A percentile compares a stretch with the other conserved stretches of the same genome.
Evolutionary conservation across 495 filamentous ascomycete genomes (phyloP).

Genomic region (Viridothelium virens): DNA sequence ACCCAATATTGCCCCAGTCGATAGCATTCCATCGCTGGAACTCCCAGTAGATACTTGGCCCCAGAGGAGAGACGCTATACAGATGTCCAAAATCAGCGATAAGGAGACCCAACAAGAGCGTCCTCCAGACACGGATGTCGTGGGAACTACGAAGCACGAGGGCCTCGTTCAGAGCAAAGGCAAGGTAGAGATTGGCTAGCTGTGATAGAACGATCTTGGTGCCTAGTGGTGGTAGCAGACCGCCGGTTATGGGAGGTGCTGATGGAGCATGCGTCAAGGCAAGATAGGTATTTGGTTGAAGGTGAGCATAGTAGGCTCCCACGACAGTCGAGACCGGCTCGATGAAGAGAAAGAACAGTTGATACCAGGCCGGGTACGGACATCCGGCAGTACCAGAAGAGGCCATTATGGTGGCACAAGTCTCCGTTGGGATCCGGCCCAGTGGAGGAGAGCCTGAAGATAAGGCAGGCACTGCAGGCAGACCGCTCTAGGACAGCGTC

Average conservation of each 20-base stretch:
- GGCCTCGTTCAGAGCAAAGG: slow-evolving; percentile 63
- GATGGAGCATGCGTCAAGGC: slow-evolving; percentile 45
- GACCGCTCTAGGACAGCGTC: neutral
- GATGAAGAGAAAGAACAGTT: slow-evolving; percentile 56
- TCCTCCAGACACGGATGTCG: slow-evolving; percentile 57
- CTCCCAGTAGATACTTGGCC: slow-evolving; percentile 49
- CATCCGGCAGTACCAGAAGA: neutral
- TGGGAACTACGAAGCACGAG: slow-evolving; percentile 55
- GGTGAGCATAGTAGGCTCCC: slow-evolving; percentile 57
- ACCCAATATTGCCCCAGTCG: slow-evolving; percentile 43
- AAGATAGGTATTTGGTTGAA: slow-evolving; percentile 52
- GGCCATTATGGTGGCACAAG: neutral
- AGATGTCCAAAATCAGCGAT: slow-evolving; percentile 64
- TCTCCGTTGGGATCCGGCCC: neutral
- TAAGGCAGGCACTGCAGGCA: neutral
- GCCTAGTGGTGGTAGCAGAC: slow-evolving; percentile 26
- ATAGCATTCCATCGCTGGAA: slow-evolving; percentile 54
- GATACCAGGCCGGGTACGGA: slow-evolving; percentile 38
- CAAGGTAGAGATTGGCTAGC: slow-evolving; percentile 56
- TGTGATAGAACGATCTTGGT: slow-evolving; percentile 53
- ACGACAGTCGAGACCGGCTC: slow-evolving; percentile 58
- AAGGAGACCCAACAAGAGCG: slow-evolving; percentile 52
- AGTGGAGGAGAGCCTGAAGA: neutral
- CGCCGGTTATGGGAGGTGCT: slow-evolving; percentile 31
- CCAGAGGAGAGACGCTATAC: slow-evolving; percentile 46